Base-by-base conservation (phyloP, 202 grass and related monocot genomes). In the Zizania palustris region DNA sequence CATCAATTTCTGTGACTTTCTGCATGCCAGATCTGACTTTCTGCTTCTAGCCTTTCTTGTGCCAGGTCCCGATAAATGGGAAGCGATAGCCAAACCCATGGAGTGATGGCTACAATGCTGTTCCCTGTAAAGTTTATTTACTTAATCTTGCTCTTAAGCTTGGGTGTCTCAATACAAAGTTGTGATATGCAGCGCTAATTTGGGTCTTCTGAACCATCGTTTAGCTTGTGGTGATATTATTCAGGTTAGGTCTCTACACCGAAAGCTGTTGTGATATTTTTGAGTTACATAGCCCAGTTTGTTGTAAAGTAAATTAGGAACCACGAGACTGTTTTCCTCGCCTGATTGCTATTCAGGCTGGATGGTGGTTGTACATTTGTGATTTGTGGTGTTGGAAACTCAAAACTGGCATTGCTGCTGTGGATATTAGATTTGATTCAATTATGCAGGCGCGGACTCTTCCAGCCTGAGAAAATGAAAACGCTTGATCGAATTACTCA, bases 111-210 rank as follows among this genome's bases (percentile, higher is more conserved):
- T 73, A 14, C 15, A 16, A 37, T 33, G 37, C 3, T 38, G 36
- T 48, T 72, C 5, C 21, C 9, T 82, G 46, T 66, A 59, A 76
- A 82, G 67, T 48, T 84, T 28, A 28, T 28, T 28, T 28, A 28
- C 28, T 28, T 28, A 28, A 28, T 28, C 28, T 28, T 28, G 28
- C 28, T 28, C 28, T 28, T 28, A 28, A 28, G 28, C 28, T 28
- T 28, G 28, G 28, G 28, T 28, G 28, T 28, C 28, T 2, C 28
- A 28, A 28, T 28, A 28, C 28, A 28, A 15, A 34, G 65, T 49
- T 69, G 45, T 22, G 6, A 9, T 68, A 12, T 68, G 43, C 40
- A 54, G 34, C 11, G 48, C 9, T 7, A 4, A 11, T 5, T 7
- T 10, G 44, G 16, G 33, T 28, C 51, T 8, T 19, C 5, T 53